Base-by-base conservation (phyloP, 805 yeast species). In the Saturnispora ahearnii region DNA sequence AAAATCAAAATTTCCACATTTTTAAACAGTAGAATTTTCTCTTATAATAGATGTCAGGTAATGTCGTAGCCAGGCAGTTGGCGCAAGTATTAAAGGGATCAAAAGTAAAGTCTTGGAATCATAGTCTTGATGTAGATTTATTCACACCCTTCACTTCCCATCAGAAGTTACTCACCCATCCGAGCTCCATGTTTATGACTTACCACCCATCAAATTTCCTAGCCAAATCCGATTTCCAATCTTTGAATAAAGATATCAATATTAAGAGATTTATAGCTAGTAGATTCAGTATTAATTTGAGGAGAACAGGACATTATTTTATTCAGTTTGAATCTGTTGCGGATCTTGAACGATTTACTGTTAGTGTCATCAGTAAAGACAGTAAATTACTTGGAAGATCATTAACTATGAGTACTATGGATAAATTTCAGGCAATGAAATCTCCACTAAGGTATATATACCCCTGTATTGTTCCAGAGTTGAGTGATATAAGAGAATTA, bases 381-480 rank as follows among this genome's bases (percentile, higher is more conserved):
- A 12, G 26, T 21, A 31, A 47, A 22, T 13, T 47, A 8, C 7
- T 47, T 38, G 45, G 45, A 12, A 18, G 41, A 33, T 26, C 45
- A 12, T 28, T 47, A 11, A 40, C 36, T 9, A 32, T 41, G 41
- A 34, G 36, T 11, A 33, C 32, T 13, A 26, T 21, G 3, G 33
- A 29, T 10, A 42, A 36, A n/a, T n/a, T 34, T 13, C 28, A 13
- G 1, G 12, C 28, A n/a, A 30, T 37, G 31, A 41, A 42, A 24
- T 18, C 33, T 12, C 40, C 46, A 4, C 6, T 48, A 21, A 21
- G 42, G 6, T 21, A 21, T 22, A 32, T 42, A 4, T 43, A 34
- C 29, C 50, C 50, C 2, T 6, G 21, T 8, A 12, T 48, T 8
- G 29, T 42, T 5, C 50, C 50, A 10, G 50, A 48, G 13, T 28